Conservation (phyloP, 2,329 filamentous ascomycete genomes). For the Aspergillus sp. region DNA sequence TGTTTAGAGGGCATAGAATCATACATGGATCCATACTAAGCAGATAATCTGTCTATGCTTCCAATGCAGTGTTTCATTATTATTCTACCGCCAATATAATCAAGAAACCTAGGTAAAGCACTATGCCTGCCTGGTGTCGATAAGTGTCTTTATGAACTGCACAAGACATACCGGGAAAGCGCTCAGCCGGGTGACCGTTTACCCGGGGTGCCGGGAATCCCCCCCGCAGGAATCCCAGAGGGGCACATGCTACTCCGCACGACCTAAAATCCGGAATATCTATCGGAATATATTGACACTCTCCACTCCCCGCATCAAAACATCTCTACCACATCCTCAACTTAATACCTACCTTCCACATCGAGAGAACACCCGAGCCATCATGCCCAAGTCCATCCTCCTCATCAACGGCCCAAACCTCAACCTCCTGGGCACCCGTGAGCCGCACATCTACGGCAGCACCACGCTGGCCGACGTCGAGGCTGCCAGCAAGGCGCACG, state of each 20-base stretch:
- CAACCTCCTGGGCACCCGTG: conserved; percentile 72
- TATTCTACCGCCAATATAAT: not conserved
- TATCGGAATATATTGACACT: not conserved
- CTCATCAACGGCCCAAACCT: conserved; percentile 81
- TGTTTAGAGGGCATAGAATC: not conserved
- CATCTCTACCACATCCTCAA: not conserved
- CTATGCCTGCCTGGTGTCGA: not conserved
- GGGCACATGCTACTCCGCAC: not conserved
- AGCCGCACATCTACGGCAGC: conserved; percentile 70
- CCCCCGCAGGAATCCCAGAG: not conserved
- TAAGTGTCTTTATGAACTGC: no score
- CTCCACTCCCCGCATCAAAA: not conserved
- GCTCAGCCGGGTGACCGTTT: conserved; percentile 1
- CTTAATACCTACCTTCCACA: no score
- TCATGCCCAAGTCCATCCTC: conserved; percentile 52
- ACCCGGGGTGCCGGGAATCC: not conserved
- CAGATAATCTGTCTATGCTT: not conserved
- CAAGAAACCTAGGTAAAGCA: not conserved
- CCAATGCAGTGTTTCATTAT: not conserved
- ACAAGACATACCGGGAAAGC: not conserved
- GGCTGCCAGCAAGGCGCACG: conserved; percentile 48
- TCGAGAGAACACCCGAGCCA: not conserved
- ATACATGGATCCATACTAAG: not conserved
- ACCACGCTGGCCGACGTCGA: conserved; percentile 66
- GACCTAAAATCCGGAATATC: not conserved